A percentile compares a stretch with the other conserved stretches of the same genome.
Evolutionary conservation across 2,329 filamentous ascomycete species (phyloP).

Genomic region (Biscogniauxia sp.): DNA sequence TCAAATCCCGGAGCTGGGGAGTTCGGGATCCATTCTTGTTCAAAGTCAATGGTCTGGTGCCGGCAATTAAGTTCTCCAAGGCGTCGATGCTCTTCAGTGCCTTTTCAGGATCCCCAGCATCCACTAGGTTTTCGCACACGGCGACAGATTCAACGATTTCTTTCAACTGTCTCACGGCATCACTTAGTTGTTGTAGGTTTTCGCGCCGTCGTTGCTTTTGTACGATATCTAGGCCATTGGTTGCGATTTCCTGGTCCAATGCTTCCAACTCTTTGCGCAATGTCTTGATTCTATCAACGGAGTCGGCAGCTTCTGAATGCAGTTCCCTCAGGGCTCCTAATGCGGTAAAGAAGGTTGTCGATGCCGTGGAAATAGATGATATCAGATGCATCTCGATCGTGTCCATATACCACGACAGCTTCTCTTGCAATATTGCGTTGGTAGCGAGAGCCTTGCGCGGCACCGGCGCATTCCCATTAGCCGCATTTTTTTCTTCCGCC

Average conservation of each 20-base stretch:
- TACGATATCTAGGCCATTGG: constrained; percentile 80
- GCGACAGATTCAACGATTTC: constrained; percentile 73
- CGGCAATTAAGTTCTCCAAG: constrained; percentile 77
- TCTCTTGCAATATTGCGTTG: constrained; percentile 96
- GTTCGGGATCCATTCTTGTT: constrained; percentile 29
- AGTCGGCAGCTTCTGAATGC: constrained; percentile 88
- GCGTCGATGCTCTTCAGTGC: constrained; percentile 75
- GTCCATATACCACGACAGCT: constrained; percentile 99
- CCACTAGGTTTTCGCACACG: constrained; percentile 76
- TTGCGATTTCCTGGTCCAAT: constrained; percentile 83
- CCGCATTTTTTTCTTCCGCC: constrained; percentile 49
- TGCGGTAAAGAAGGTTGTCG: constrained; percentile 93
- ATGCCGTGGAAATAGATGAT: constrained; percentile 91
- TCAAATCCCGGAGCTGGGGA: constrained; percentile 62
- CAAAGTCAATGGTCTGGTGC: constrained; percentile 51
- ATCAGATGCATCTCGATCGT: constrained; percentile 97
- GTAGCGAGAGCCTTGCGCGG: constrained; percentile 87
- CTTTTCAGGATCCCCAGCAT: constrained; percentile 77
- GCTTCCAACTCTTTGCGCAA: constrained; percentile 75
- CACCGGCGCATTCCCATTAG: constrained; percentile 57
- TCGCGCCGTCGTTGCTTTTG: constrained; percentile 78
- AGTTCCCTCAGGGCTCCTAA: constrained; percentile 86
- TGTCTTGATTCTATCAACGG: constrained; percentile 79
- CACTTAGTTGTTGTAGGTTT: constrained; percentile 78
- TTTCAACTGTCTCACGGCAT: constrained; percentile 79